Conservation (phyloP, 2,329 filamentous ascomycete species). For the Colletotrichum australisinense region DNA sequence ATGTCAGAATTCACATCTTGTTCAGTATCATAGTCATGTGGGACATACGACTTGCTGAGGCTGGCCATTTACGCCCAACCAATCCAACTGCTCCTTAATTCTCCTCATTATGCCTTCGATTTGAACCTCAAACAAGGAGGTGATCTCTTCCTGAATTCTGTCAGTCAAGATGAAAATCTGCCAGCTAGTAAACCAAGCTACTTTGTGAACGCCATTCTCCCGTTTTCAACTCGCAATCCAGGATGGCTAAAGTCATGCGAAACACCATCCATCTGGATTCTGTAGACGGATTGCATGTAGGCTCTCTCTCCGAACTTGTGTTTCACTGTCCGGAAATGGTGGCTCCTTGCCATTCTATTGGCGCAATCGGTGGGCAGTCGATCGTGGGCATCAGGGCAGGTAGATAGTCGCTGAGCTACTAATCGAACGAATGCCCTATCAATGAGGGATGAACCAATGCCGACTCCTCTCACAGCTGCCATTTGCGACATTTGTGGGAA, state of each 20-base stretch:
- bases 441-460: conserved; percentile 58
- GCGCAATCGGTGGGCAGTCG: conserved; percentile 51
- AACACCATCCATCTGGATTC: conserved; percentile 56
- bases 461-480: conserved; percentile 55
- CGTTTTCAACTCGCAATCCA: conserved; percentile 51
- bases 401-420: conserved; percentile 49
- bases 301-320: conserved; percentile 58
- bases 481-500: conserved; percentile 48
- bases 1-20: background rate
- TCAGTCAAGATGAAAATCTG: background rate
- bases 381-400: conserved; percentile 47
- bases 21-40: background rate
- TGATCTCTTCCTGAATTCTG: background rate
- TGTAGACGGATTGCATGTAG: conserved; percentile 53
- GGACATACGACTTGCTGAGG: conserved; percentile 49
- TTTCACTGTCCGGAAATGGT: conserved; percentile 51
- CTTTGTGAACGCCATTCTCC: conserved; percentile 53
- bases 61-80: conserved; percentile 45
- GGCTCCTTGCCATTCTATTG: conserved; percentile 49
- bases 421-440: conserved; percentile 54
- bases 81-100: conserved; percentile 54
- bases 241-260: conserved; percentile 51
- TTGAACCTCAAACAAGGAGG: conserved; percentile 41
- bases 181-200: conserved; percentile 38
- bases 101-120: conserved; percentile 51